Evolutionary conservation across 2,329 filamentous ascomycete species (phyloP).

Genomic region (Nothophoma quercina): DNA sequence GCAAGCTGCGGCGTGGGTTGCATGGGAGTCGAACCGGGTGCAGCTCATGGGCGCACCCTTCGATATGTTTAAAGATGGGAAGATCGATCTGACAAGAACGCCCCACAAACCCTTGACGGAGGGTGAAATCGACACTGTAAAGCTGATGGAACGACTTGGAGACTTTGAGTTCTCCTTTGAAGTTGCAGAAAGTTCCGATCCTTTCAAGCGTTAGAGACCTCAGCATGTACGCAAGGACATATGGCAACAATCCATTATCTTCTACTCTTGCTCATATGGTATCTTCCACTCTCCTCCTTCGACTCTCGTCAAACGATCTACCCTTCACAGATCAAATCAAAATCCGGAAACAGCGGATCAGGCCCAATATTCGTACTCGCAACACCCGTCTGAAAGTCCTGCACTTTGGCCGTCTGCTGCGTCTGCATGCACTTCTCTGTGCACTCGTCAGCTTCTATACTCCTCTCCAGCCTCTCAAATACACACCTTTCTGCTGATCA

Average conservation of each 20-base stretch:
- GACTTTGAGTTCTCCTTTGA: no score
- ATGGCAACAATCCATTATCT: no score
- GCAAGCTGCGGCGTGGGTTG: slow-evolving; percentile 78
- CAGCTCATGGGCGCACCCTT: slow-evolving; percentile 15
- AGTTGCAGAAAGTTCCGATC: no score
- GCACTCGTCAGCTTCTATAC: neutral
- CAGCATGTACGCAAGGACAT: no score
- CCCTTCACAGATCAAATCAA: slow-evolving; percentile 47
- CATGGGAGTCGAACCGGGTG: slow-evolving; percentile 71
- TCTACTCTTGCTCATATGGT: no score
- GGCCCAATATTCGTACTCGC: slow-evolving; percentile 46
- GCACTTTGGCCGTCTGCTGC: slow-evolving; percentile 35
- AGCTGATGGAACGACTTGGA: no score
- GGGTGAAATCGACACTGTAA: no score
- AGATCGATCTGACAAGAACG: no score
- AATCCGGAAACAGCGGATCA: slow-evolving; percentile 49
- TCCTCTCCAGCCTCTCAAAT: neutral
- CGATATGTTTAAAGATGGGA: no score
- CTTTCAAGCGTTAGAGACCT: no score
- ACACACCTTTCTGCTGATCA: slow-evolving; percentile 35
- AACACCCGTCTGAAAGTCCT: slow-evolving; percentile 36
- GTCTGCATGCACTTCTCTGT: slow-evolving; percentile 40
- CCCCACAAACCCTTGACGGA: no score
- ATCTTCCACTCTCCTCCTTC: neutral
- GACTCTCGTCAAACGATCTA: neutral